These are phyloP conservation scores for Halenospora varia DNA, from an alignment of 495 filamentous ascomycete species.

Conservation along the genomic window DNA sequence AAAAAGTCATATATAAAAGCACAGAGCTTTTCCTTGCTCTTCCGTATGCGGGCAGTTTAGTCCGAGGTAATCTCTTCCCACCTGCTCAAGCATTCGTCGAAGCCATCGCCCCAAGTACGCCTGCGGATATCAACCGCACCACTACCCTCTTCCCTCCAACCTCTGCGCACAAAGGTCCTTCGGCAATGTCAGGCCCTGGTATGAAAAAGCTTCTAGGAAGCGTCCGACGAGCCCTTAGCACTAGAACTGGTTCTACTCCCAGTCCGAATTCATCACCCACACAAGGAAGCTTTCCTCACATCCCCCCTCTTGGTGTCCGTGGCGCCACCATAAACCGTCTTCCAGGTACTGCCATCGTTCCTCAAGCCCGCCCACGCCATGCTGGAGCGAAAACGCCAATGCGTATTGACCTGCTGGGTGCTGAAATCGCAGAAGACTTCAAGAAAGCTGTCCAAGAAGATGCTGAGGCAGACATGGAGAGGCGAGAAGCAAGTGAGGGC, in stretches of 20 bases:
- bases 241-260: slow-evolving; percentile 40
- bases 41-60: slow-evolving; percentile 74
- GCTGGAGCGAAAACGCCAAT: slow-evolving; percentile 41
- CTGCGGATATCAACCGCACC: slow-evolving; percentile 35
- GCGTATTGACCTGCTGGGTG: slow-evolving; percentile 74
- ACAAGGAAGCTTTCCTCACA: slow-evolving; percentile 39
- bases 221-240: slow-evolving; percentile 83
- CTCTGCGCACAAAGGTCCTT: slow-evolving; percentile 30
- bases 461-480: slow-evolving; percentile 37
- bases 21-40: slow-evolving; percentile 57
- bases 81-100: slow-evolving; percentile 75
- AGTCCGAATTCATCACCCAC: slow-evolving; percentile 31
- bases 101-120: slow-evolving; percentile 60
- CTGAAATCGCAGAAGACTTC: slow-evolving; percentile 70
- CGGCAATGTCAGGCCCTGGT: slow-evolving; percentile 54
- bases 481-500: neutral
- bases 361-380: slow-evolving; percentile 39
- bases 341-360: slow-evolving; percentile 50
- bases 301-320: slow-evolving; percentile 45
- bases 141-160: slow-evolving; percentile 46
- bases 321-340: slow-evolving; percentile 46
- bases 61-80: slow-evolving; percentile 75
- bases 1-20: slow-evolving; percentile 45
- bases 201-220: slow-evolving; percentile 85
- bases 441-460: slow-evolving; percentile 61